Percentiles rank a stretch among this genome's conserved stretches.
Evolutionary conservation across 164 flowering plant genomes (phyloP).

Genomic region (Umbilicus rupestris): DNA sequence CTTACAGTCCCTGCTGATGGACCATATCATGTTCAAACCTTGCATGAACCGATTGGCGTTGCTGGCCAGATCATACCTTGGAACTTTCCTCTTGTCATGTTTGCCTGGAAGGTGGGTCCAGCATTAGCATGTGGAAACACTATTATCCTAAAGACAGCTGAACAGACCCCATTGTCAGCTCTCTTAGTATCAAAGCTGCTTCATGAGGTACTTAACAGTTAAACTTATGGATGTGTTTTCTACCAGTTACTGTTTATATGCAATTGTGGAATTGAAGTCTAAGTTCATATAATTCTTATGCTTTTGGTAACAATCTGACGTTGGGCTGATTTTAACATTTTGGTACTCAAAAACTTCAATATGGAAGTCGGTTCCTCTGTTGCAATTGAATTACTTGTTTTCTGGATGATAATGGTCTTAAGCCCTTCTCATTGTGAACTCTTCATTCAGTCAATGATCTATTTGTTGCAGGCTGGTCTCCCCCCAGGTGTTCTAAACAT

Average conservation of each 20-base stretch:
- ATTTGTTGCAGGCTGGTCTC: slow-evolving; percentile 35
- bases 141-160: slow-evolving; percentile 38
- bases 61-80: slow-evolving; percentile 44
- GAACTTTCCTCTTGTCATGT: slow-evolving; percentile 44
- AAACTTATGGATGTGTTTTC: too few relatives aligned
- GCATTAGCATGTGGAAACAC: slow-evolving; percentile 48
- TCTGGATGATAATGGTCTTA: too few relatives aligned
- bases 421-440: too few relatives aligned
- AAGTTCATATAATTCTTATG: too few relatives aligned
- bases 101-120: slow-evolving; percentile 41
- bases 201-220: slow-evolving; percentile 34
- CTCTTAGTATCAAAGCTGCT: slow-evolving; percentile 24
- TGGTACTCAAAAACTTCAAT: not conserved
- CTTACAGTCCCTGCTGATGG: slow-evolving; percentile 37
- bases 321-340: too few relatives aligned
- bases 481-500: slow-evolving; percentile 41
- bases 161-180: slow-evolving; percentile 43
- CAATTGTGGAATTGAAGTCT: not conserved
- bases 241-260: not conserved
- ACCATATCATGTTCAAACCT: slow-evolving; percentile 26
- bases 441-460: too few relatives aligned
- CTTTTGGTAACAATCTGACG: too few relatives aligned
- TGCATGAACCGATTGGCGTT: slow-evolving; percentile 45
- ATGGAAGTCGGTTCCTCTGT: too few relatives aligned
- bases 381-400: too few relatives aligned